A percentile compares a stretch with the other conserved stretches of the same genome.
These are phyloP conservation scores for Potentilla sterilis DNA, from an alignment of 306 rosid species.

Conservation along the genomic window DNA sequence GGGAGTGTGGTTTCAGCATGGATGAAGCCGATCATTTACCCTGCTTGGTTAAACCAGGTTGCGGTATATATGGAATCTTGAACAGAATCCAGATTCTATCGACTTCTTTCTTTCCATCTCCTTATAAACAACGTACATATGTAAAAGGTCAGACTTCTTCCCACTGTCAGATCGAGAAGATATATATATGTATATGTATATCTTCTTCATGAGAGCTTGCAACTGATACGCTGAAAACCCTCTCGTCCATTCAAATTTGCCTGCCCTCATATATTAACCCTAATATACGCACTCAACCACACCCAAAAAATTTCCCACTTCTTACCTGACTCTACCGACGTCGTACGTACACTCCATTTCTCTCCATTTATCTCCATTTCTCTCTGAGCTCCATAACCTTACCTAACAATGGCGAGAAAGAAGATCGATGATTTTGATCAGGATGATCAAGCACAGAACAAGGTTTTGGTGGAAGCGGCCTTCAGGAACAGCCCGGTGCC, in stretches of 20 bases:
- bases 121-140: not conserved
- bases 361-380: not conserved
- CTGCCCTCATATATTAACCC: not conserved
- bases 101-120: not conserved
- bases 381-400: not conserved
- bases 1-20: too few relatives aligned
- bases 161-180: not conserved
- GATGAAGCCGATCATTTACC: too few relatives aligned
- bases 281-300: not conserved
- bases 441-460: not conserved
- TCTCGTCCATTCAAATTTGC: not conserved
- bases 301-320: not conserved
- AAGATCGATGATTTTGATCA: not conserved
- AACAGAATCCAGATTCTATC: too few relatives aligned
- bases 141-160: not conserved
- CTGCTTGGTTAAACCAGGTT: too few relatives aligned
- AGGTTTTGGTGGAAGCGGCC: conserved; percentile 46
- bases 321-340: not conserved
- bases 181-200: too few relatives aligned
- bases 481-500: conserved; percentile 40
- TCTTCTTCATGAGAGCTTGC: not conserved
- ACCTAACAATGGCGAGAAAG: not conserved
- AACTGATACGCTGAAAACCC: conserved; percentile 1
- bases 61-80: too few relatives aligned
- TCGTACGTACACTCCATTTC: not conserved